phyloP scores from a whole-genome alignment of 176 grass and related monocot species.

The Chloris gayana region DNA sequence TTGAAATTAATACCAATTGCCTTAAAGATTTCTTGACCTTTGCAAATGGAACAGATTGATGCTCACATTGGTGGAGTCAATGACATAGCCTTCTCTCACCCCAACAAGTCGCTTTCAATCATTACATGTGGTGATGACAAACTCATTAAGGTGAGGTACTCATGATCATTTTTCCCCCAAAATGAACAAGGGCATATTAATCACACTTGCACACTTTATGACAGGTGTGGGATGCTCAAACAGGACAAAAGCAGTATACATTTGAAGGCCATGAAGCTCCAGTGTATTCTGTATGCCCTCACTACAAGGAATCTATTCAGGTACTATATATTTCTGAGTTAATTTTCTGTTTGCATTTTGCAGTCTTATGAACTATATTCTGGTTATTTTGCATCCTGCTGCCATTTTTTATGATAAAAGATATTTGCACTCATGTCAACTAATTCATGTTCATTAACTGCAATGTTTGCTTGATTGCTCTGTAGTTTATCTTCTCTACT shows the following conservation, averaged over 20 bases:
- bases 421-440: not conserved
- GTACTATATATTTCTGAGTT: conserved; percentile 50
- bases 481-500: conserved; percentile 99
- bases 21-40: conserved; percentile 37
- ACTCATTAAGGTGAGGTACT: conserved; percentile 79
- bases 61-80: conserved; percentile 97
- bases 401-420: conserved; percentile 23
- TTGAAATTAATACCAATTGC: conserved; percentile 1
- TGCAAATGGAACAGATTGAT: conserved; percentile 73
- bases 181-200: conserved; percentile 25
- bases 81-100: conserved; percentile 99
- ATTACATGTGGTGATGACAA: conserved; percentile 99
- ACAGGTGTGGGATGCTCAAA: conserved; percentile 97
- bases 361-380: conserved; percentile 7
- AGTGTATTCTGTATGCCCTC: conserved; percentile 98
- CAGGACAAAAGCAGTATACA: conserved; percentile 92
- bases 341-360: conserved; percentile 30
- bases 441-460: not conserved
- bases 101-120: conserved; percentile 92
- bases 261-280: conserved; percentile 98
- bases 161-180: conserved; percentile 9
- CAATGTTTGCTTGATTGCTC: conserved; percentile 31
- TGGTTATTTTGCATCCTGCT: conserved; percentile 3
- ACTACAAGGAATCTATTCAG: conserved; percentile 99
- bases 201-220: conserved; percentile 27